These are phyloP conservation scores for Suillus bovinus DNA, from an alignment of 768 basidiomycete species.

Conservation along the genomic window DNA sequence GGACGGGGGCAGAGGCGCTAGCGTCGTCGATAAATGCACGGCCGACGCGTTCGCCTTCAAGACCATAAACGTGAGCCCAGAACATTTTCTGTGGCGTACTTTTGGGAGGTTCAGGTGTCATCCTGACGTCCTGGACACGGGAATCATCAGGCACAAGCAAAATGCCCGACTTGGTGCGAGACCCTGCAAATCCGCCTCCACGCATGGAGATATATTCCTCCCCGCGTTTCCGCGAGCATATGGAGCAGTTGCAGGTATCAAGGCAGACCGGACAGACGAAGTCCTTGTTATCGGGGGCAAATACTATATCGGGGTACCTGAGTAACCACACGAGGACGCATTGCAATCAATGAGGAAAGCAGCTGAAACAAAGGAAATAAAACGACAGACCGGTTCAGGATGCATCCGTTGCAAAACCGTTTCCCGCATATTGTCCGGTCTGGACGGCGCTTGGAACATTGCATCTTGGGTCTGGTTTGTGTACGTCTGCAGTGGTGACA, in stretches of 20 bases:
- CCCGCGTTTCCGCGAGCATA: slow-evolving; percentile 45
- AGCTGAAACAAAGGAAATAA: background rate
- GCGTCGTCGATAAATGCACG: slow-evolving; percentile 19
- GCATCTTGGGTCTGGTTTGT: no score
- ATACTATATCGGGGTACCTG: slow-evolving; percentile 42
- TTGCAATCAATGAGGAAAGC: slow-evolving; percentile 11
- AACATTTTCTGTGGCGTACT: slow-evolving; percentile 16
- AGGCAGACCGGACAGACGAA: slow-evolving; percentile 49
- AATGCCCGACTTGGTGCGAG: slow-evolving; percentile 24
- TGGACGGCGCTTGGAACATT: no score
- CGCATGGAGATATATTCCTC: slow-evolving; percentile 43
- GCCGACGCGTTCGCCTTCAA: slow-evolving; percentile 30
- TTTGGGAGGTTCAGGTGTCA: slow-evolving; percentile 9
- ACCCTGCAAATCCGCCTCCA: slow-evolving; percentile 23
- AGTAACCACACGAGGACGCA: background rate
- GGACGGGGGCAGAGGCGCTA: background rate
- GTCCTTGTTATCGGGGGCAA: slow-evolving; percentile 28
- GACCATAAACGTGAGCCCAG: slow-evolving; percentile 36
- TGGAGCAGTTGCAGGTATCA: slow-evolving; percentile 49
- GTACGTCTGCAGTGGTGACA: no score
- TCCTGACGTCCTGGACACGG: background rate
- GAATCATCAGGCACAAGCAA: slow-evolving; percentile 24
- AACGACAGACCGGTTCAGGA: slow-evolving; percentile 32
- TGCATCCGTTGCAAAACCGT: slow-evolving; percentile 31
- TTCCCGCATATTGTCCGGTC: no score